These are phyloP conservation scores for Albizia julibrissin DNA, from an alignment of 306 rosid genomes.

Conservation along the genomic window DNA sequence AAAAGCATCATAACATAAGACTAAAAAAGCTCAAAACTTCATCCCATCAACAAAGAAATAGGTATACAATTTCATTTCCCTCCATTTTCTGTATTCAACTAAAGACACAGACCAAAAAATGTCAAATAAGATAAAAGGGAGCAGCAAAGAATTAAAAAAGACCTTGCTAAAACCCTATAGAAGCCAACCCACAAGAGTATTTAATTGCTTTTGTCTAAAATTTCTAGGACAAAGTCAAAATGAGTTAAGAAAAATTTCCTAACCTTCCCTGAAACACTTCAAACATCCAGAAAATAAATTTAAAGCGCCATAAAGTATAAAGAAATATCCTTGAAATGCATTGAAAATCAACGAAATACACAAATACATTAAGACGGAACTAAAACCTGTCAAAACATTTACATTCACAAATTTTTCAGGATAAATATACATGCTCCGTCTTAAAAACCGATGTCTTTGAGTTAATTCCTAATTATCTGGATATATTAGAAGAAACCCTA, in stretches of 20 bases:
- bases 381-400: not conserved
- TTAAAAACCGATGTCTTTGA: not conserved
- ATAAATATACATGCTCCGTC: not conserved
- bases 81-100: not conserved
- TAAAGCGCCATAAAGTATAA: not conserved
- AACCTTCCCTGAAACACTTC: not conserved
- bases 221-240: not conserved
- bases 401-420: not conserved
- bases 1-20: not conserved
- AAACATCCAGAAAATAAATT: not conserved
- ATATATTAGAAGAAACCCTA: not conserved
- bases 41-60: not conserved
- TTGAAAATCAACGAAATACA: not conserved
- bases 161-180: conserved; percentile 52
- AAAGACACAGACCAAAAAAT: not conserved
- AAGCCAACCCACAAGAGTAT: conserved; percentile 55
- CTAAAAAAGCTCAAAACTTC: not conserved
- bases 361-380: not conserved
- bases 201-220: not conserved
- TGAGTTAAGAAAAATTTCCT: not conserved
- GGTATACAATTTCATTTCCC: not conserved
- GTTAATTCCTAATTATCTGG: not conserved
- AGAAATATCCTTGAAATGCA: not conserved
- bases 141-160: not conserved
- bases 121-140: not conserved